phyloP scores from a whole-genome alignment of 2,329 filamentous ascomycete genomes.

The Ceratocystis eucalypticola region DNA sequence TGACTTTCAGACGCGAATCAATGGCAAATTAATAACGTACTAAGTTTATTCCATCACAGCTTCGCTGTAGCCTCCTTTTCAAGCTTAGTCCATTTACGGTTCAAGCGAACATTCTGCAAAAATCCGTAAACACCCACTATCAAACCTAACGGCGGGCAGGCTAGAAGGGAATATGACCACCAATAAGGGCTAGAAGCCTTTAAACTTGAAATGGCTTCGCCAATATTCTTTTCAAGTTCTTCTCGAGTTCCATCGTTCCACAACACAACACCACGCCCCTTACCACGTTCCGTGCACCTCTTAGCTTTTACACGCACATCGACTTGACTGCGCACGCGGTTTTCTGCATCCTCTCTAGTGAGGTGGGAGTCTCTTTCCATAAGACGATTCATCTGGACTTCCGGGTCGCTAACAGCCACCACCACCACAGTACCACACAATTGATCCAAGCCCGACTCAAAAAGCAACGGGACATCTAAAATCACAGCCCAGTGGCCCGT shows the following conservation, averaged over 20 bases:
- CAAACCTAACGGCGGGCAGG: constrained; percentile 63
- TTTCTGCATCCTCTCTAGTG: constrained; percentile 71
- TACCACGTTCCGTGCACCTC: constrained; percentile 52
- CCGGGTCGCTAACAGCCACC: constrained; percentile 68
- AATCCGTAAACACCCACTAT: constrained; percentile 56
- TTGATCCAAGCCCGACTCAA: constrained; percentile 74
- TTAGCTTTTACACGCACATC: constrained; percentile 74
- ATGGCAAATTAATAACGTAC: not conserved
- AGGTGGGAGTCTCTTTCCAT: constrained; percentile 64
- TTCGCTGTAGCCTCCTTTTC: constrained; percentile 36
- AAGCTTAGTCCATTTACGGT: constrained; percentile 54
- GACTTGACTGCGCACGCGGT: constrained; percentile 73
- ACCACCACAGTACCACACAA: constrained; percentile 79
- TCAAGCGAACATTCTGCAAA: constrained; percentile 54
- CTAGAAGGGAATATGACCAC: constrained; percentile 64
- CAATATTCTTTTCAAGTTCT: constrained; percentile 54
- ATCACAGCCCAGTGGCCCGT: constrained; percentile 76
- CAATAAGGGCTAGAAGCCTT: constrained; percentile 53
- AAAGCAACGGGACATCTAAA: constrained; percentile 80
- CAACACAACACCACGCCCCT: constrained; percentile 60
- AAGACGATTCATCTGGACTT: constrained; percentile 69
- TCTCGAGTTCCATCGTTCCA: constrained; percentile 76
- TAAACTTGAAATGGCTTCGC: constrained; percentile 50
- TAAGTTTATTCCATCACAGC: constrained; percentile 24
- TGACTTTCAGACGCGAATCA: too few species aligned